Evolutionary conservation across 2,329 filamentous ascomycete genomes (phyloP), one percentile per base, ranked within the genome.

Genomic region (Botrytis squamosa): DNA sequence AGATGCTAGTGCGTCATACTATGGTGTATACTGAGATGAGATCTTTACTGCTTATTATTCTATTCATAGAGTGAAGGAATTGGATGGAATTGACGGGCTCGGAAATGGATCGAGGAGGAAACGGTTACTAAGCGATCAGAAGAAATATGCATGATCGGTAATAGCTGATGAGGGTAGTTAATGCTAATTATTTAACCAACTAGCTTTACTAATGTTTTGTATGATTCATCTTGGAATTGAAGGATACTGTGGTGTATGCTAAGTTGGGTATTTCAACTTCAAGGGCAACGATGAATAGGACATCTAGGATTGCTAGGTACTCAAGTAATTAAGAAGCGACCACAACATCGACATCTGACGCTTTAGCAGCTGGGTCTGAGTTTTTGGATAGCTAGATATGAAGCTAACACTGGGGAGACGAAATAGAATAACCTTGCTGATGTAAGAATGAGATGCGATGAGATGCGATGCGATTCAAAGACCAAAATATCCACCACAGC

Each of bases 341-440:
- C 49, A 55, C 49, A n/a, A 55, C 0, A 7, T 55, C 25, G 2
- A 55, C 6, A 55, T 7, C 49, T 3, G 5, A 0, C 49, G 12
- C 2, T 16, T n/a, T 1, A n/a, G 25, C 4, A n/a, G 49, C 12
- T 12, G 2, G 1, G 12, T 3, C 12, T 1, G 12, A 7, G 12
- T n/a, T 16, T 55, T 14, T 0, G n/a, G 14, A n/a, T 55, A 25
- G 22, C 22, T 12, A 9, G 20, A 44, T 44, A 44, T 16, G 5
- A 16, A 44, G 25, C 49, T 7, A n/a, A 6, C 1, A 6, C 10
- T 52, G 0, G 4, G 10, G 25, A 52, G 49, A n/a, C 22, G 4
- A 3, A 22, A 65, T 49, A 10, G 46, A 49, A 49, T 49, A 18
- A 49, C 4, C 12, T 25, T 4, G 9, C n/a, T 65, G 42, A 65